Base-by-base conservation (phyloP, 2,329 filamentous ascomycete genomes). In the Pseudogymnoascus sp. region DNA sequence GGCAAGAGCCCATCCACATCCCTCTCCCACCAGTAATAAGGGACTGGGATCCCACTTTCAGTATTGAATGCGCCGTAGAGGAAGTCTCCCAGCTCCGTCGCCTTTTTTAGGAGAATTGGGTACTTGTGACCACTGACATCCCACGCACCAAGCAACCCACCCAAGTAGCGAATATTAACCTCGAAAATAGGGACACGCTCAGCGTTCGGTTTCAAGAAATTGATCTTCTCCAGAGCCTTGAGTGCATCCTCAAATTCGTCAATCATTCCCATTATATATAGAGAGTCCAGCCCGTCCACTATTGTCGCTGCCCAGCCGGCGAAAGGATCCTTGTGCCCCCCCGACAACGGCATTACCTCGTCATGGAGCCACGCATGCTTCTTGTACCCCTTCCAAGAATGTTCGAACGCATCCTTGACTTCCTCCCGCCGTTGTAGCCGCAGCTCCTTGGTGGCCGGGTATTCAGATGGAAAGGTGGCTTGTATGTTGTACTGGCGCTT, bases 261-360 rank as follows among this genome's bases (percentile, higher is more conserved):
- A 69, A 83, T 84, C 74, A 96, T 72, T 31, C 84, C 89, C 82
- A 93, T 91, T 68, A 96, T 92, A 87, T 89, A 93, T 2, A 96
- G 79, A 0, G 90, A 92, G 72, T 96, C 92, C 62, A 93, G 77
- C 0, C 85, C 80, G 77, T 96, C 92, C 4, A 96, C 89, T 65
- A 96, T 73, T 0, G 92, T 95, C 8, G 91, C 92, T 21, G 89
- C 90, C 92, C 92, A 96, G 45, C 89, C 90, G 72, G 90, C 93
- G 75, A 96, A 97, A 0, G 90, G 90, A 72, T 97, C 89, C 23
- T 84, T 84, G 67, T 79, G 84, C 7, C 77, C 78, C 63, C 86
- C 86, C 19, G 84, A 83, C 13, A 93, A 78, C 2, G 93, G 93
- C 61, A 77, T 81, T 11, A 97, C 77, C 77, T 97, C 93, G 73